Percentiles rank a stretch among this genome's conserved stretches.
Evolutionary conservation across 345 rosid species (phyloP).

Genomic region (Rhodamnia rubescens): DNA sequence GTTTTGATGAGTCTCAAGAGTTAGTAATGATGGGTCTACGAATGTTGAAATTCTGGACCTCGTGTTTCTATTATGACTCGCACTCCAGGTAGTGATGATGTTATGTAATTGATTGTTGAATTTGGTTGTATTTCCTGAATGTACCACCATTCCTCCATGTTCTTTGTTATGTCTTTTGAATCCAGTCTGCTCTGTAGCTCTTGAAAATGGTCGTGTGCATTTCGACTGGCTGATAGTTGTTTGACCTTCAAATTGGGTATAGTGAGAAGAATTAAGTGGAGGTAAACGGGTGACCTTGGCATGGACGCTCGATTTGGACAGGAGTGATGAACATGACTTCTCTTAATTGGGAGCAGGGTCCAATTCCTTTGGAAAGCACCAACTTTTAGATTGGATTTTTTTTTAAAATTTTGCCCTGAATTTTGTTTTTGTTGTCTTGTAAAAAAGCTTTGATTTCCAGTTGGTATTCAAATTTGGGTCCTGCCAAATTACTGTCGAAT

Average conservation of each 20-base stretch:
- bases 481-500: neutral
- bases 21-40: neutral
- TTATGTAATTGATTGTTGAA: neutral
- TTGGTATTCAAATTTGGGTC: neutral
- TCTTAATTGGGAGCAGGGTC: neutral
- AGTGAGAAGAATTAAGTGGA: neutral
- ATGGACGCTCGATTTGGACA: neutral
- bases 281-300: neutral
- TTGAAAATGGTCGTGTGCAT: neutral
- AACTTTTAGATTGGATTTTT: neutral
- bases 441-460: too few relatives aligned
- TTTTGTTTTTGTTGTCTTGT: neutral
- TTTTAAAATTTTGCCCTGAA: rapidly evolving
- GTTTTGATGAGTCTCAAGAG: neutral
- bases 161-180: neutral
- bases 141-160: neutral
- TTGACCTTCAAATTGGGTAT: neutral
- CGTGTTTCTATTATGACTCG: neutral
- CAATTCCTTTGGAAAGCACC: rapidly evolving
- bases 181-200: neutral
- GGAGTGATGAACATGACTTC: too few relatives aligned
- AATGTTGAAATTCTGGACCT: neutral
- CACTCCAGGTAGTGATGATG: neutral
- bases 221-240: too few relatives aligned
- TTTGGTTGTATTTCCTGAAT: neutral